Evolutionary conservation across 202 grass and related monocot genomes (phyloP), one percentile per base, ranked within the genome.

Genomic region (Cymbopogon flexuosus): DNA sequence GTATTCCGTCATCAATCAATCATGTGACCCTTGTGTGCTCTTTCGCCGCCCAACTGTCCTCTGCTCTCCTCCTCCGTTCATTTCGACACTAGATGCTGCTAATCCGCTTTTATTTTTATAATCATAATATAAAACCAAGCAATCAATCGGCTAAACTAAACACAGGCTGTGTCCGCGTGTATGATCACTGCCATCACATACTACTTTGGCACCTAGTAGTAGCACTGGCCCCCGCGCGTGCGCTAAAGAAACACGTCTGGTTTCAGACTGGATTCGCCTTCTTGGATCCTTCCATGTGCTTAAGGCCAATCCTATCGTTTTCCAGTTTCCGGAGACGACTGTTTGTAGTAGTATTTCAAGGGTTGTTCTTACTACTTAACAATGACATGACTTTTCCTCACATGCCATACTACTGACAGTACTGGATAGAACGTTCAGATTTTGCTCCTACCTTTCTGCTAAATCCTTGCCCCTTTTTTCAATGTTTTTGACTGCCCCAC

Each of bases 401-500:
- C 52, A 57, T 57, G 52, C 51, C 51, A 52, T 52, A 15, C 49
- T 18, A 21, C 51, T 57, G n/a, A 57, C 52, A 2, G n/a, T 2
- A 22, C n/a, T 10, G 52, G 57, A 75, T 66, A 10, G 0, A 29
- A 10, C 56, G 56, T 45, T 76, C 45, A 47, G 24, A 73, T 35
- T 29, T 35, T 0, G 36, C 33, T 85, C 37, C 72, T 60, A 31
- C 33, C 47, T 85, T 75, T 40, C 29, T 15, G 42, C 56, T 57
- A 36, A 29, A 73, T 62, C 66, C 3, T 14, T 29, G 19, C 8
- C 5, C 3, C 0, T 13, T 11, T 29, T 47, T 81, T 81, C 71
- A 77, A 72, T 77, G 64, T 64, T 81, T 37, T 71, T 71, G 81
- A 77, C 77, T 72, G 27, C 43, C 24, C 21, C 52, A 8, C 63